Conservation (phyloP, 2,329 filamentous ascomycete species). For the Huntiella savannae region DNA sequence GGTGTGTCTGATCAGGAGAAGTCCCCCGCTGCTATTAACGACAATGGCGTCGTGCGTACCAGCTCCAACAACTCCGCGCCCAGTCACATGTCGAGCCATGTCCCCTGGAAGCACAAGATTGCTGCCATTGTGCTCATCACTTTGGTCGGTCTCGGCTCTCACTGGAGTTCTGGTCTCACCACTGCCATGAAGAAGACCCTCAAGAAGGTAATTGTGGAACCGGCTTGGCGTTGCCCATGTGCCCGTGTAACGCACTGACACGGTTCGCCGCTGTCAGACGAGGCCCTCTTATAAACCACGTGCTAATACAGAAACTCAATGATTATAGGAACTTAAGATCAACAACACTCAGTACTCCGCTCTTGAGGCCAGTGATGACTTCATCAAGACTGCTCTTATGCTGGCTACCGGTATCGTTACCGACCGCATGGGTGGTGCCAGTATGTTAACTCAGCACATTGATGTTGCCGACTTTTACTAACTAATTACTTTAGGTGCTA, state of each 20-base stretch:
- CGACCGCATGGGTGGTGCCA: constrained; percentile 38
- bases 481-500: constrained; percentile 21
- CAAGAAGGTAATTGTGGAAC: constrained; percentile 25
- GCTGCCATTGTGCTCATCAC: constrained; percentile 29
- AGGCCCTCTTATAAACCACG: neutral
- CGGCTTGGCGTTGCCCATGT: neutral
- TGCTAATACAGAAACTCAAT: neutral
- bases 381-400: constrained; percentile 39
- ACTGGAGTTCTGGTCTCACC: constrained; percentile 41
- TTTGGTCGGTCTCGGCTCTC: constrained; percentile 37
- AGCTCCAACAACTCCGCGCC: neutral
- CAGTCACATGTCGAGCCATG: constrained; percentile 5
- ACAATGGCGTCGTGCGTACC: neutral
- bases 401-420: constrained; percentile 35
- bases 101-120: constrained; percentile 18
- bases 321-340: constrained; percentile 30
- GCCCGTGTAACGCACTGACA: too few relatives aligned
- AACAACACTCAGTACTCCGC: constrained; percentile 40
- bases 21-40: too few relatives aligned
- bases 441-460: constrained; percentile 15
- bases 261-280: too few relatives aligned
- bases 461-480: neutral
- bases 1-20: neutral
- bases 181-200: constrained; percentile 41
- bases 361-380: constrained; percentile 40